A percentile compares a stretch with the other conserved stretches of the same genome.
These are phyloP conservation scores for Hanseniaspora uvarum DNA, from an alignment of 1,139 yeast species.

Conservation along the genomic window DNA sequence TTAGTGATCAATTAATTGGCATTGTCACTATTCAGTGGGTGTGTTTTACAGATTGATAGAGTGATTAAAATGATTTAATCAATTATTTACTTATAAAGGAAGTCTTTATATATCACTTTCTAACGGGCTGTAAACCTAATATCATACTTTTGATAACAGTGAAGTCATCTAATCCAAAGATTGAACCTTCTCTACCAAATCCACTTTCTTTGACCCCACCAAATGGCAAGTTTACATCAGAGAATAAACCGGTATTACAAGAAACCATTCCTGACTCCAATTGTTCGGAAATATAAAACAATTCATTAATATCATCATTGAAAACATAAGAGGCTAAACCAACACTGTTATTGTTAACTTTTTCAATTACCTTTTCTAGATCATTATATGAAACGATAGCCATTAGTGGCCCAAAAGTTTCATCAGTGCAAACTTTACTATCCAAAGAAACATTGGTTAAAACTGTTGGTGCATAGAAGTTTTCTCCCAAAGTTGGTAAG, in stretches of 20 bases:
- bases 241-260: constrained; percentile 60
- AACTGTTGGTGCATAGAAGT: constrained; percentile 70
- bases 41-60: too few species aligned
- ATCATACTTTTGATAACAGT: constrained; percentile 53
- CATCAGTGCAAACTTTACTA: constrained; percentile 59
- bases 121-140: constrained; percentile 32
- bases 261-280: constrained; percentile 77
- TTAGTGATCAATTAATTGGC: too few species aligned
- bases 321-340: constrained; percentile 78
- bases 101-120: background rate
- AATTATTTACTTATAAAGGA: background rate
- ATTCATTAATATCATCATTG: constrained; percentile 52
- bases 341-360: constrained; percentile 59
- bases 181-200: constrained; percentile 72
- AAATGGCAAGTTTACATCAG: constrained; percentile 65
- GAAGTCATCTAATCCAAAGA: constrained; percentile 68
- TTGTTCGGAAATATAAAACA: constrained; percentile 59
- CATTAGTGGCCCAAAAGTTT: constrained; percentile 86
- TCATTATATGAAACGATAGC: constrained; percentile 57
- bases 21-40: too few species aligned
- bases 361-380: constrained; percentile 56
- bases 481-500: constrained; percentile 56
- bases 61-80: too few species aligned
- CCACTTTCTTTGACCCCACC: constrained; percentile 78
- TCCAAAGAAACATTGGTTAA: constrained; percentile 52